Evolutionary conservation across 305 asterid species (phyloP).

Genomic region (Fraxinus platypoda): DNA sequence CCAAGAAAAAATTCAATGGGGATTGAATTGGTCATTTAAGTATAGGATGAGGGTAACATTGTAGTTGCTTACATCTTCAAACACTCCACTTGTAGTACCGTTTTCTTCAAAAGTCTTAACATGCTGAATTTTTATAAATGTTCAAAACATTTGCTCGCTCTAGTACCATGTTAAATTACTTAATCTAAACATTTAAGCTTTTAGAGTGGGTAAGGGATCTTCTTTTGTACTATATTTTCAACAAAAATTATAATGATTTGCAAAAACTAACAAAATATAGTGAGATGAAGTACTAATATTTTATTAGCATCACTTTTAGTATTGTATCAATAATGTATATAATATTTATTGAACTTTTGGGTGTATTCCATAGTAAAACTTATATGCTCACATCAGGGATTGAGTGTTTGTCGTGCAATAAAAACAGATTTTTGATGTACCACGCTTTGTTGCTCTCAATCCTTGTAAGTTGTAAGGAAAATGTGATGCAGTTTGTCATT

Average conservation of each 20-base stretch:
- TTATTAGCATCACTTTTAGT: background rate
- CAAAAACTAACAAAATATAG: background rate
- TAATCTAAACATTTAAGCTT: background rate
- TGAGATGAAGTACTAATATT: background rate
- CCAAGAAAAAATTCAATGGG: background rate
- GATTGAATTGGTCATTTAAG: background rate
- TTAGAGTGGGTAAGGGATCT: background rate
- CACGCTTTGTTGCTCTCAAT: background rate
- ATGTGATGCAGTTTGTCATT: background rate
- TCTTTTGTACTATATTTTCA: background rate
- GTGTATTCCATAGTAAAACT: background rate
- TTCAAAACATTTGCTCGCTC: background rate
- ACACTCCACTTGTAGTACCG: background rate
- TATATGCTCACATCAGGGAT: background rate
- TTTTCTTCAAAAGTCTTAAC: background rate
- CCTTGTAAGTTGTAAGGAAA: background rate
- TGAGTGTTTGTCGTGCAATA: background rate
- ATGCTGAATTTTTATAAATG: background rate
- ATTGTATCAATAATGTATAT: background rate
- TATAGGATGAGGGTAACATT: background rate
- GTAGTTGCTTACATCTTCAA: background rate
- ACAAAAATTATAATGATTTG: background rate
- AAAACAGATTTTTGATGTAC: background rate
- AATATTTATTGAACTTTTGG: background rate
- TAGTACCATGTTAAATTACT: background rate